phyloP scores from a whole-genome alignment of 441 rosid genomes.

The Metrosideros polymorpha region DNA sequence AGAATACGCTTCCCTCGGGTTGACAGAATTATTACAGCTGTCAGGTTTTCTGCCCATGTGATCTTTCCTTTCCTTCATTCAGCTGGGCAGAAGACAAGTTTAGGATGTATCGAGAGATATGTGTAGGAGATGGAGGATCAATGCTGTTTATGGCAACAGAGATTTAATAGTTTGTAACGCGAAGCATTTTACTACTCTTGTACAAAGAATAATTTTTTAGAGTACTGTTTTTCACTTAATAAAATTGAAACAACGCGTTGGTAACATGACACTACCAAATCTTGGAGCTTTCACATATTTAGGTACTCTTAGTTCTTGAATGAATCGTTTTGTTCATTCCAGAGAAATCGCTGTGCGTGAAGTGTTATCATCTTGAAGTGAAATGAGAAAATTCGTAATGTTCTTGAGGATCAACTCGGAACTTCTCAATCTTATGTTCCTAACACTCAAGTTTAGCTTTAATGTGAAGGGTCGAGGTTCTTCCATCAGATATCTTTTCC shows the following conservation, averaged over 20 bases:
- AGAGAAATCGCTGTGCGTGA: not conserved
- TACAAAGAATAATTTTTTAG: not conserved
- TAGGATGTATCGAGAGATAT: not conserved
- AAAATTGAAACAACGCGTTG: not conserved
- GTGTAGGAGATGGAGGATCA: not conserved
- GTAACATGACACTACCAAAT: rapidly evolving
- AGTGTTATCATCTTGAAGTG: not conserved
- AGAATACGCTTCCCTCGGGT: not conserved
- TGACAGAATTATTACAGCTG: not conserved
- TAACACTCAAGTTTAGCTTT: not conserved
- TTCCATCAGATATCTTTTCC: not conserved
- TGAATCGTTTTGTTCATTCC: not conserved
- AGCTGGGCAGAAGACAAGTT: not conserved
- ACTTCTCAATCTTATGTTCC: not conserved
- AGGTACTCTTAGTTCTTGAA: not conserved
- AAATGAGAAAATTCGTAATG: not conserved
- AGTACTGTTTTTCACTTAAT: not conserved
- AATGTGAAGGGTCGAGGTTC: not conserved
- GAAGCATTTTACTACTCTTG: not conserved
- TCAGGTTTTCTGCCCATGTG: not conserved
- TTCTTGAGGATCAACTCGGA: not conserved
- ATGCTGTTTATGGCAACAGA: not conserved
- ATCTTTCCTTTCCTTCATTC: not conserved
- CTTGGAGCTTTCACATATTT: not conserved
- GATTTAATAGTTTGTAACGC: not conserved